Evolutionary conservation across 441 rosid species (phyloP).

Genomic region (Euphorbia schlechtendalii): DNA sequence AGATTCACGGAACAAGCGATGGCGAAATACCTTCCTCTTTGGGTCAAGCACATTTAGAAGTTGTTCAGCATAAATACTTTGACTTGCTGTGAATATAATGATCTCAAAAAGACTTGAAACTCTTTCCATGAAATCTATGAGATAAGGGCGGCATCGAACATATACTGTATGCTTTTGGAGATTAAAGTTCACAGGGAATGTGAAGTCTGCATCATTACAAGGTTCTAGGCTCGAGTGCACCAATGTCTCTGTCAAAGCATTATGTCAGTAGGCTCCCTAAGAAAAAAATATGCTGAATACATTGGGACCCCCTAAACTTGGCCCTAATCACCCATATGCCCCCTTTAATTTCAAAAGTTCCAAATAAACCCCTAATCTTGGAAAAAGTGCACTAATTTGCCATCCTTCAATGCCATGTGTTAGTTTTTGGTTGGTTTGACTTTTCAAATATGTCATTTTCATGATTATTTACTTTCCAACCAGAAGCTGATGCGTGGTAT

Average conservation of each 20-base stretch:
- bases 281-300: neutral
- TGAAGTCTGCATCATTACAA: constrained; percentile 82
- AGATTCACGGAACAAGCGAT: constrained; percentile 88
- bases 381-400: too few relatives aligned
- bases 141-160: constrained; percentile 91
- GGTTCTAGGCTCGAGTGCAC: constrained; percentile 92
- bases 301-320: neutral
- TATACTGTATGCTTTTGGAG: constrained; percentile 77
- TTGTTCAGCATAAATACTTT: constrained; percentile 92
- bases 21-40: constrained; percentile 83
- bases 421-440: too few relatives aligned
- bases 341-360: too few relatives aligned
- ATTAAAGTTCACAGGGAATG: constrained; percentile 84
- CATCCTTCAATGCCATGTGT: too few relatives aligned
- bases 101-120: constrained; percentile 81
- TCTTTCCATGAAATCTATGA: constrained; percentile 85
- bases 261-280: constrained; percentile 6
- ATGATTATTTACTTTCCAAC: too few relatives aligned
- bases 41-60: constrained; percentile 97
- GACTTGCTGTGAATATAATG: constrained; percentile 97
- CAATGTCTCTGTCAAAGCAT: constrained; percentile 63
- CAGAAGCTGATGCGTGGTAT: too few relatives aligned
- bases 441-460: too few relatives aligned
- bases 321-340: too few relatives aligned
- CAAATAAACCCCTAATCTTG: too few relatives aligned